These are phyloP conservation scores for Heimioporus punctisporus DNA, from an alignment of 1,284 basidiomycete species.

Conservation along the genomic window DNA sequence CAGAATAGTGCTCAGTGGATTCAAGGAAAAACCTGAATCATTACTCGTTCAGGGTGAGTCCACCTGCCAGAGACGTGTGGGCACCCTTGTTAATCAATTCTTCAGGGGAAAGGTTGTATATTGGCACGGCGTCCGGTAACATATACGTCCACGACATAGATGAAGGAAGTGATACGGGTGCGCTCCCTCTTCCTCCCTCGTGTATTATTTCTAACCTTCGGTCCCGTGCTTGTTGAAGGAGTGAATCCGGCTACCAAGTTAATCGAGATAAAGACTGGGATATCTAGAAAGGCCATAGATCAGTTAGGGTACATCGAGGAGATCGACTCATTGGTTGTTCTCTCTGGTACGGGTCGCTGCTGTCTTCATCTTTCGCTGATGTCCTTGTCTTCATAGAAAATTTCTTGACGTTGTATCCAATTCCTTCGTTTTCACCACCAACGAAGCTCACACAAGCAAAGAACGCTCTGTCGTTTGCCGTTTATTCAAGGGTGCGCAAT, in stretches of 20 bases:
- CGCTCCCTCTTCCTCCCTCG: conserved; percentile 4
- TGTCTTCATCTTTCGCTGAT: not conserved
- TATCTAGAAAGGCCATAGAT: conserved; percentile 78
- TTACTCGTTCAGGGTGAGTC: conserved; percentile 36
- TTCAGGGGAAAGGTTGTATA: conserved; percentile 74
- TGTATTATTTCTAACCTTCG: not conserved
- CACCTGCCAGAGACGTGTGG: conserved; percentile 19
- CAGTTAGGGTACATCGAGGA: conserved; percentile 86
- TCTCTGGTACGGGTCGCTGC: conserved; percentile 64
- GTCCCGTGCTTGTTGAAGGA: conserved; percentile 22
- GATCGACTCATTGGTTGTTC: conserved; percentile 77
- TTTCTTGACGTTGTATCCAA: conserved; percentile 62
- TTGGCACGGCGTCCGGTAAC: conserved; percentile 74
- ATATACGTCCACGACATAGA: conserved; percentile 67
- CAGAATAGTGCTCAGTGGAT: conserved; percentile 38
- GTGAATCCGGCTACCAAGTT: conserved; percentile 44
- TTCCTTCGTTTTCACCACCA: conserved; percentile 68
- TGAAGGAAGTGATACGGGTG: conserved; percentile 39
- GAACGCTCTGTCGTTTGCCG: conserved; percentile 79
- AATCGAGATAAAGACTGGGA: conserved; percentile 66
- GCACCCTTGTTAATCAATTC: not conserved
- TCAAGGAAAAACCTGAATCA: conserved; percentile 52
- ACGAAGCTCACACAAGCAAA: conserved; percentile 75
- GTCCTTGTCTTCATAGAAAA: conserved; percentile 46
- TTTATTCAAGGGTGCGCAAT: conserved; percentile 62